Base-by-base conservation (phyloP, 768 basidiomycete genomes). In the Agaricus blazei region DNA sequence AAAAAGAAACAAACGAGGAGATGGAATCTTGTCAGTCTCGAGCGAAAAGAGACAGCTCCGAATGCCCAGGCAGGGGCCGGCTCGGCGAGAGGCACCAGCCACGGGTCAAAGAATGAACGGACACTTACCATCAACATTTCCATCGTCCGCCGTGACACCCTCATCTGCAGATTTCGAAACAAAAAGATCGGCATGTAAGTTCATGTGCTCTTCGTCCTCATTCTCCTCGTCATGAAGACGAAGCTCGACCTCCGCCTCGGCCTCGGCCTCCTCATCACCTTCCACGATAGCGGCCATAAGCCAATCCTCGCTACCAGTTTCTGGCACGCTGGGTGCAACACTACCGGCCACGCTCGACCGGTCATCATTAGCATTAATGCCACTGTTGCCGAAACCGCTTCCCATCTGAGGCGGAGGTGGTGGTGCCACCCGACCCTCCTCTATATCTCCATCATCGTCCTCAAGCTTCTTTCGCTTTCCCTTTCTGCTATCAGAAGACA, bases 381-480 rank as follows among this genome's bases (percentile, higher is more conserved):
- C 43, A 43, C 43, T 36, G 29, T 12, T 52, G 24, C 29, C 48
- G 64, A 72, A 62, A n/a, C 67, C 66, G 57, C 59, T 65, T 49
- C 60, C 67, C 70, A 73, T 71, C 61, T 72, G 74, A 47, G 87
- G 85, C 24, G 54, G 54, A 23, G 87, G 88, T 28, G 84, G 84
- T 26, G 85, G 85, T 41, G 81, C 80, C 58, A 74, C 79, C 59
- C 87, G 80, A 54, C 81, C 79, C 63, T 90, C 87, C 68, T 91
- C 88, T 57, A 79, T 63, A 68, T 92, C 89, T 58, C 80, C 87
- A 71, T 91, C 90, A 68, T 91, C 90, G 71, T 92, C 90, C 68
- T 91, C 90, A 70, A 89, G 72, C 76, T 93, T 92, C 76, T 92
- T 93, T 65, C 90, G 79, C 70, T 92, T 92, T 57, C 88, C 90